Base-by-base conservation (phyloP, 1,284 basidiomycete genomes). In the Naganishia liquefaciens region DNA sequence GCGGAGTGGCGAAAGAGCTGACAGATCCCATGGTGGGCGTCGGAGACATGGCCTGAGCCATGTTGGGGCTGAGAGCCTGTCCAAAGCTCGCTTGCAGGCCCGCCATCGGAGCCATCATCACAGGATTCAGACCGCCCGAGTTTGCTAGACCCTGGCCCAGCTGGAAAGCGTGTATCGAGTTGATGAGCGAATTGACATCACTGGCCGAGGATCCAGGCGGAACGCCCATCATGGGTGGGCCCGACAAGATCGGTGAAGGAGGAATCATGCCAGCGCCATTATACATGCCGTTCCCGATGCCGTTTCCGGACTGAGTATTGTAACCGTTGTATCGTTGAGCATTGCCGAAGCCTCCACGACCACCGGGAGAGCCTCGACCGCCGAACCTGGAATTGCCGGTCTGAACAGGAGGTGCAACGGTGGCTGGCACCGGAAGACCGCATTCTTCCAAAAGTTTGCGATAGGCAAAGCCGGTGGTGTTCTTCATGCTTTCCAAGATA, bases 361-460 rank as follows among this genome's bases (percentile, higher is more conserved):
- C 23, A 39, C 50, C 49, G 9, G 50, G 63, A 25, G 46, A 49
- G 47, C 37, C 52, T 19, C 58, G 43, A 11, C 64, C 50, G 3
- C 55, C 27, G 21, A 50, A 60, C 21, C 51, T 44, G 6, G 50
- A 4, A 27, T 50, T 30, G n/a, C 58, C 47, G 40, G 50, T 44
- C 57, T 49, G 54, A 30, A 57, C 47, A 19, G 62, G 27, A 50
- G 50, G 46, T 11, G 52, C 54, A 46, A 51, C 65, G 44, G 43
- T 33, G 21, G 65, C 52, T 10, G 74, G 66, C 44, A 93, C 88
- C 7, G 91, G 91, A 54, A 97, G 80, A 13, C 93, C 93, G 69
- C 96, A 91, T 79, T 95, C 93, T 77, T 96, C 91, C 64, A 95
- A 91, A 54, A 97, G 82, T 61, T 91, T 85, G 66, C 93, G 87